These are phyloP conservation scores for Metschnikowia koreensis DNA, from an alignment of 805 yeast species.

Conservation along the genomic window DNA sequence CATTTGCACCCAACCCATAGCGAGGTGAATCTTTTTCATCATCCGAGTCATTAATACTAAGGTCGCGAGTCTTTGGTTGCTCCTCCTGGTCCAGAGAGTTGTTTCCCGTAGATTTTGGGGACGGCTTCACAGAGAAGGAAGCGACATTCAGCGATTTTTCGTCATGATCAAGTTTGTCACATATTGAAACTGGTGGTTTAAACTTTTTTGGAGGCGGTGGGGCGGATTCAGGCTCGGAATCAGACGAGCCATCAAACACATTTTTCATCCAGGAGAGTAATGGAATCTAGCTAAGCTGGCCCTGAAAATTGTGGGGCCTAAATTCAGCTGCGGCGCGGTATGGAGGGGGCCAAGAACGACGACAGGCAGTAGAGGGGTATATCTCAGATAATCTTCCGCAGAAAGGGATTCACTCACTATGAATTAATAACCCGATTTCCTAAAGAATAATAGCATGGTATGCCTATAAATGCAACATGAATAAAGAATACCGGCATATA, in stretches of 20 bases:
- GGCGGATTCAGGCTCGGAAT: constrained; percentile 10
- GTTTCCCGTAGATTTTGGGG: not conserved
- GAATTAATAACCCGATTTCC: too few species aligned
- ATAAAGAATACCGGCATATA: too few species aligned
- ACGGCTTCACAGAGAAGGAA: too few species aligned
- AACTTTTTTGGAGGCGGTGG: constrained; percentile 8
- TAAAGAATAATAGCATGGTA: too few species aligned
- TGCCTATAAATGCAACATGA: too few species aligned
- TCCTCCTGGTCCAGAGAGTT: not conserved
- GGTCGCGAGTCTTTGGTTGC: not conserved
- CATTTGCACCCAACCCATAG: not conserved
- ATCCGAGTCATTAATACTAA: not conserved
- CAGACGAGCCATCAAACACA: constrained; percentile 17
- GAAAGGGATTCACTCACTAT: too few species aligned
- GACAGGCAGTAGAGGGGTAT: too few species aligned
- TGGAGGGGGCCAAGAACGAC: not conserved
- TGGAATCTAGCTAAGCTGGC: not conserved
- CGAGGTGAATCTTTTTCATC: not conserved
- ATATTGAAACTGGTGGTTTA: not conserved
- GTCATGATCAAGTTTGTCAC: not conserved
- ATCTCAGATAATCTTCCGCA: too few species aligned
- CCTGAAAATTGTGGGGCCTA: not conserved
- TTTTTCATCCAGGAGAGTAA: constrained; percentile 12
- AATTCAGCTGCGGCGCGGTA: not conserved
- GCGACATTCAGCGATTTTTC: too few species aligned